Conservation (phyloP, 352 stramenopile species). For the Phytophthora brassicae region DNA sequence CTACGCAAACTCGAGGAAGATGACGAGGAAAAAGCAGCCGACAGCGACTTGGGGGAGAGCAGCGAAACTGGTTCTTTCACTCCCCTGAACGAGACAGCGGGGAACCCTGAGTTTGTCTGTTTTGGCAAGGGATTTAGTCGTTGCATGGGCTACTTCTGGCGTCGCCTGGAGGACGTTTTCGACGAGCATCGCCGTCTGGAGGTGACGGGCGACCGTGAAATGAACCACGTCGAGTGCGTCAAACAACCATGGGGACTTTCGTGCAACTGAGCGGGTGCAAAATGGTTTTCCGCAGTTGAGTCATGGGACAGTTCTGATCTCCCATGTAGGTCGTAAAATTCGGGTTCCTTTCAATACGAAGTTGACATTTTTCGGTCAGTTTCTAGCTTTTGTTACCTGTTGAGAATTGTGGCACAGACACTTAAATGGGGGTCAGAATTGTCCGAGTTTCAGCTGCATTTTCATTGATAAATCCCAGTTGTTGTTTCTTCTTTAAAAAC, state of each 20-base stretch:
- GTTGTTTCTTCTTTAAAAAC: too few species aligned
- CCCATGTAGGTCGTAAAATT: too few species aligned
- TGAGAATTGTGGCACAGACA: too few species aligned
- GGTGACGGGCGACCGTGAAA: background rate
- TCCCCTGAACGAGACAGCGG: background rate
- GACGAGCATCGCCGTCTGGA: conserved; percentile 12
- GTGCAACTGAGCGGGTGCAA: background rate
- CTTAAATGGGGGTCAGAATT: too few species aligned
- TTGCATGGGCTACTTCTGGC: background rate
- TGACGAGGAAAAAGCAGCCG: background rate
- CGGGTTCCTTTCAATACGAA: too few species aligned
- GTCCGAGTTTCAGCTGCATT: too few species aligned
- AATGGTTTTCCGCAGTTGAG: background rate
- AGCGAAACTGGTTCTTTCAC: background rate
- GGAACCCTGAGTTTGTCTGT: background rate
- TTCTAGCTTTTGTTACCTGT: too few species aligned
- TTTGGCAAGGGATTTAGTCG: conserved; percentile 7
- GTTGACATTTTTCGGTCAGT: too few species aligned
- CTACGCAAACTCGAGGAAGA: background rate
- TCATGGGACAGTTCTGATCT: background rate
- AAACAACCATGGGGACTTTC: background rate
- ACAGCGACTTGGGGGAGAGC: background rate
- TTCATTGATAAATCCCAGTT: too few species aligned
- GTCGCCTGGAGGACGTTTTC: conserved; percentile 1
- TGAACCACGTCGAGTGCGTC: conserved; percentile 2